Evolutionary conservation across 2,329 filamentous ascomycete species (phyloP).

Genomic region (Drechslerella dactyloides): DNA sequence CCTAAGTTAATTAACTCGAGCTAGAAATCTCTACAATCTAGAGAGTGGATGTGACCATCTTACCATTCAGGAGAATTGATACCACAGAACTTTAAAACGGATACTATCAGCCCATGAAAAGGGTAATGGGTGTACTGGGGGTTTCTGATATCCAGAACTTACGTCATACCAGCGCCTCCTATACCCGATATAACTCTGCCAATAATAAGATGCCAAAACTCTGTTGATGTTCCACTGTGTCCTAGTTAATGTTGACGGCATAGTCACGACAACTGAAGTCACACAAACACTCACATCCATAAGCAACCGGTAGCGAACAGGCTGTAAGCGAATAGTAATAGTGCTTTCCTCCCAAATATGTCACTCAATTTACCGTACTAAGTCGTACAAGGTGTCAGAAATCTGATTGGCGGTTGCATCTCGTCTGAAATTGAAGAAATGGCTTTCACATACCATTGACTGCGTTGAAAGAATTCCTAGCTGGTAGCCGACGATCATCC

Average conservation of each 20-base stretch:
- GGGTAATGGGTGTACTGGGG: neutral
- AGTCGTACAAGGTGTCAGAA: conserved; percentile 74
- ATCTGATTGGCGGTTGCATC: conserved; percentile 60
- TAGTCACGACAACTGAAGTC: too few species aligned
- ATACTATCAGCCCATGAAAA: neutral
- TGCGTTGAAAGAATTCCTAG: conserved; percentile 36
- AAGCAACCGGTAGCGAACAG: conserved; percentile 71
- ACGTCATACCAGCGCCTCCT: conserved; percentile 54
- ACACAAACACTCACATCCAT: conserved; percentile 54
- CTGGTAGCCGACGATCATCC: conserved; percentile 49
- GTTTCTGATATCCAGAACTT: too few species aligned
- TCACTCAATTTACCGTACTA: conserved; percentile 76
- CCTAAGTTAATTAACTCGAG: conserved; percentile 57
- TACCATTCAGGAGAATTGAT: conserved; percentile 64
- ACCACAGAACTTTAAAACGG: conserved; percentile 57
- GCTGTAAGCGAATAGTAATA: conserved; percentile 69
- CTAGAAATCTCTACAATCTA: neutral
- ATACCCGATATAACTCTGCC: conserved; percentile 57
- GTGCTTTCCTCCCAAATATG: conserved; percentile 72
- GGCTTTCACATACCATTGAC: conserved; percentile 31
- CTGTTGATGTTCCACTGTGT: conserved; percentile 33
- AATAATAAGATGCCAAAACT: conserved; percentile 41
- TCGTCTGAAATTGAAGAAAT: neutral
- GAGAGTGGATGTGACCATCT: conserved; percentile 8
- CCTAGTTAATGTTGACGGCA: neutral